Conservation (phyloP, 164 flowering plant genomes). For the Umbellularia californica region DNA sequence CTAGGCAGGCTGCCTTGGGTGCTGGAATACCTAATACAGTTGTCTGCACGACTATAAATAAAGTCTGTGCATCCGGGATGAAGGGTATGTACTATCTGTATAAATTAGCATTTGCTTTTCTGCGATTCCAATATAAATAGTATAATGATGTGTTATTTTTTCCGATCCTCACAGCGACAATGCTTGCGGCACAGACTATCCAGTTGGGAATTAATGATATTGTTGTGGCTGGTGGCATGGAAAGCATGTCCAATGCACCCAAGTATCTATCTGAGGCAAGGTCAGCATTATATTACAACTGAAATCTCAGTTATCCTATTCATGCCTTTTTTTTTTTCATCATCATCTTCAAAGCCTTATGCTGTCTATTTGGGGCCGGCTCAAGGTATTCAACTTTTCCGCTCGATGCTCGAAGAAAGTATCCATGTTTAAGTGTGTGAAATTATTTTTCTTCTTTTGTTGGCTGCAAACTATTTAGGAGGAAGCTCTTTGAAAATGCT, state of each 20-base stretch:
- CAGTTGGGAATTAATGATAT: constrained; percentile 67
- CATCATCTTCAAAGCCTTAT: too few relatives aligned
- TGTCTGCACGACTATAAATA: constrained; percentile 80
- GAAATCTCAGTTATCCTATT: neutral
- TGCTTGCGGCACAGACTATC: constrained; percentile 71
- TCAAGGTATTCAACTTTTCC: too few relatives aligned
- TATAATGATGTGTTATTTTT: neutral
- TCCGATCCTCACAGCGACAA: constrained; percentile 44
- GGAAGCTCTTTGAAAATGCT: too few relatives aligned
- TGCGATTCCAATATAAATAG: neutral
- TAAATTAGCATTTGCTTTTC: neutral
- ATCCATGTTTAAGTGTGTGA: too few relatives aligned
- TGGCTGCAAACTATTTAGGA: too few relatives aligned
- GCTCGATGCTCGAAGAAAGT: too few relatives aligned
- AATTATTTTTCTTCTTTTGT: too few relatives aligned
- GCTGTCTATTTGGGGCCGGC: too few relatives aligned
- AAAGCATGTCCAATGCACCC: constrained; percentile 88
- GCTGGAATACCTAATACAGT: constrained; percentile 89
- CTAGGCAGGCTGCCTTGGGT: constrained; percentile 94
- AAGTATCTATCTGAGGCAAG: constrained; percentile 64
- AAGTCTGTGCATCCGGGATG: constrained; percentile 94
- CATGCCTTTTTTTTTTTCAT: neutral
- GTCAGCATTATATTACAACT: constrained; percentile 17
- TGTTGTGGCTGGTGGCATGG: constrained; percentile 89
- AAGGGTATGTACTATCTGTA: constrained; percentile 46